These are phyloP conservation scores for Oryza coarctata DNA, from an alignment of 176 grass and related monocot genomes.

Conservation along the genomic window DNA sequence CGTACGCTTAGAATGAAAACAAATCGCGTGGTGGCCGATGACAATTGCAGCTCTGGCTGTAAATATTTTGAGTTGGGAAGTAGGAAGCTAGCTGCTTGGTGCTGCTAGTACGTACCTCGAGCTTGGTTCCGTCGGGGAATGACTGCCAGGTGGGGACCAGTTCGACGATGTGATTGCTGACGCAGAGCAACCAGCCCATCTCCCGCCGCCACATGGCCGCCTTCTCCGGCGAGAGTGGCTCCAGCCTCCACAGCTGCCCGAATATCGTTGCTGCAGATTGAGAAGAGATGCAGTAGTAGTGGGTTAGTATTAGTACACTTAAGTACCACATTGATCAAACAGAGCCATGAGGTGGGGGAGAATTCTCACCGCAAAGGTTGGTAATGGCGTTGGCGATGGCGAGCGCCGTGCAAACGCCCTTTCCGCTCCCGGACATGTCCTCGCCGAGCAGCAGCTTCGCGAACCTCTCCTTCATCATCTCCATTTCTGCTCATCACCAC, in stretches of 20 bases:
- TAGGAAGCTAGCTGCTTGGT: no score
- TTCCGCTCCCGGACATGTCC: slow-evolving; percentile 97
- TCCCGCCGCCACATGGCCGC: slow-evolving; percentile 94
- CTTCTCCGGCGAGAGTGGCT: slow-evolving; percentile 80
- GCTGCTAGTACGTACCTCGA: slow-evolving; percentile 54
- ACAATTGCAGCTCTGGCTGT: neutral
- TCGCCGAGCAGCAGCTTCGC: slow-evolving; percentile 94
- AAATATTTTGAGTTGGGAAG: neutral
- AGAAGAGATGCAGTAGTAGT: neutral
- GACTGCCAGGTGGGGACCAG: slow-evolving; percentile 92
- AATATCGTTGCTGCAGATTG: slow-evolving; percentile 73
- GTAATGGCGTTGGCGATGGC: slow-evolving; percentile 96
- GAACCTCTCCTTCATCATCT: slow-evolving; percentile 98
- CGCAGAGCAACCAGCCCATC: slow-evolving; percentile 93
- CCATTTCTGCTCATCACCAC: slow-evolving; percentile 48
- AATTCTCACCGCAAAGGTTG: slow-evolving; percentile 78
- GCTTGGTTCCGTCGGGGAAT: slow-evolving; percentile 77
- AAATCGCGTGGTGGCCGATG: neutral
- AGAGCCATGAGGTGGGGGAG: neutral
- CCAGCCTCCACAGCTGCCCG: slow-evolving; percentile 92
- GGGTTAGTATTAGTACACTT: neutral
- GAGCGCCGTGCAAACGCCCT: slow-evolving; percentile 90
- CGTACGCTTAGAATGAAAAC: neutral
- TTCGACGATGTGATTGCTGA: slow-evolving; percentile 92
- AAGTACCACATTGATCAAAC: neutral